These are phyloP conservation scores for Actinomucor elegans DNA, from an alignment of 371 early-diverging fungal genomes.

Conservation along the genomic window DNA sequence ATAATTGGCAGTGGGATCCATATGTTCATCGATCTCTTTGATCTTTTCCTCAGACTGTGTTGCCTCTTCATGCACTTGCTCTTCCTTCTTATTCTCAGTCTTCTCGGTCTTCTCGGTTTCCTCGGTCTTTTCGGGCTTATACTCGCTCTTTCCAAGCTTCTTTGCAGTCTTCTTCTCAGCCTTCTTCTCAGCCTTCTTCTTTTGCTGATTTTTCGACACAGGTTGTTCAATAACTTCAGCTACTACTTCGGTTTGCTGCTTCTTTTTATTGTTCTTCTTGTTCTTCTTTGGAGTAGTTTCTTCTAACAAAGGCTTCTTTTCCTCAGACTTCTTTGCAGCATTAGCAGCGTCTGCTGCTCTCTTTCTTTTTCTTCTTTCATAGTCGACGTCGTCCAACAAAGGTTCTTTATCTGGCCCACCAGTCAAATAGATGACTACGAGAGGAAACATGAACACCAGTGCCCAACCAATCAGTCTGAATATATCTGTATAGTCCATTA, in stretches of 20 bases:
- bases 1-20: slow-evolving; percentile 39
- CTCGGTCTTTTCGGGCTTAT: slow-evolving; percentile 14
- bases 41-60: slow-evolving; percentile 6
- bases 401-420: slow-evolving; percentile 15
- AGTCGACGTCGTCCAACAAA: slow-evolving; percentile 1
- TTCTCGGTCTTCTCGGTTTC: slow-evolving; percentile 3
- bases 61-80: background rate
- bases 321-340: slow-evolving; percentile 12
- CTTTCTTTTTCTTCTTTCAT: slow-evolving; percentile 10
- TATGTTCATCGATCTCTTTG: slow-evolving; percentile 44
- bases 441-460: slow-evolving; percentile 8
- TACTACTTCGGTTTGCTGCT: background rate
- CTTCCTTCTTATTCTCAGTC: background rate
- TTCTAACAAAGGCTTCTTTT: background rate
- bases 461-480: slow-evolving; percentile 5
- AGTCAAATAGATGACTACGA: slow-evolving; percentile 13
- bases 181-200: background rate
- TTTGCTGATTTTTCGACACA: background rate
- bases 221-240: background rate
- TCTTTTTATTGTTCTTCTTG: slow-evolving; percentile 20
- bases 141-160: background rate
- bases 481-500: slow-evolving; percentile 2
- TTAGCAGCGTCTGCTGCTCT: too few relatives aligned
- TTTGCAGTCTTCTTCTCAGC: background rate
- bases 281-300: slow-evolving; percentile 2